Evolutionary conservation across 2,329 filamentous ascomycete species (phyloP).

Genomic region (Sporothrix phasma): DNA sequence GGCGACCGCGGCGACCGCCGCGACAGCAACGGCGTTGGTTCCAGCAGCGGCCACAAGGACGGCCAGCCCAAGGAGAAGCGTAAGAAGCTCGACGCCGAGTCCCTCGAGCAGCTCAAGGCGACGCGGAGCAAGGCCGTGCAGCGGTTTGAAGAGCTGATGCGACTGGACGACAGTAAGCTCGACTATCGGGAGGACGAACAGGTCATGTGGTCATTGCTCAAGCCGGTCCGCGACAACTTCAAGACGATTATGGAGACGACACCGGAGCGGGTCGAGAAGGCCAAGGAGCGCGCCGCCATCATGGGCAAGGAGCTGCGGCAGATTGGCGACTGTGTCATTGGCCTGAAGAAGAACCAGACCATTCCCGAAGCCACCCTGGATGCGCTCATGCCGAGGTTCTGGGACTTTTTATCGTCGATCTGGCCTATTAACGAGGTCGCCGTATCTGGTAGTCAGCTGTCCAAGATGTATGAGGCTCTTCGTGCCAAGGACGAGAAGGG

Average conservation of each 20-base stretch:
- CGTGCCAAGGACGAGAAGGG: conserved; percentile 26
- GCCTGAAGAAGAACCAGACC: conserved; percentile 25
- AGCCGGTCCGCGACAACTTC: conserved; percentile 29
- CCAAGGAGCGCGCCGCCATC: conserved; percentile 29
- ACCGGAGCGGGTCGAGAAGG: conserved; percentile 23
- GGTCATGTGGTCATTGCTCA: conserved; percentile 31
- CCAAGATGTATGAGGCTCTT: conserved; percentile 29
- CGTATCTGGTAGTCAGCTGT: conserved; percentile 29
- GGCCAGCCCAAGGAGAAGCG: conserved; percentile 28
- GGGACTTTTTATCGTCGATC: conserved; percentile 32
- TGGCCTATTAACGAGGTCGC: conserved; percentile 31
- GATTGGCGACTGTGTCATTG: conserved; percentile 29
- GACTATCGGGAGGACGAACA: conserved; percentile 27
- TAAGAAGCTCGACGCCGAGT: conserved; percentile 28
- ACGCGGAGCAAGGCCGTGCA: conserved; percentile 28
- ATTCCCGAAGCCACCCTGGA: conserved; percentile 25
- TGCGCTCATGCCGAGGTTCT: conserved; percentile 30
- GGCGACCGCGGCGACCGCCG: conserved; percentile 24
- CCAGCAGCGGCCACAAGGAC: conserved; percentile 25
- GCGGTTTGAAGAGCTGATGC: conserved; percentile 30
- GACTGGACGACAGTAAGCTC: conserved; percentile 28
- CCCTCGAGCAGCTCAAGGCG: conserved; percentile 27
- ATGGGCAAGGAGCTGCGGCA: conserved; percentile 29
- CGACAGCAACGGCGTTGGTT: conserved; percentile 19
- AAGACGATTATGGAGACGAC: conserved; percentile 30